Base-by-base conservation (phyloP, 2,329 filamentous ascomycete genomes). In the Cladosporium velox region DNA sequence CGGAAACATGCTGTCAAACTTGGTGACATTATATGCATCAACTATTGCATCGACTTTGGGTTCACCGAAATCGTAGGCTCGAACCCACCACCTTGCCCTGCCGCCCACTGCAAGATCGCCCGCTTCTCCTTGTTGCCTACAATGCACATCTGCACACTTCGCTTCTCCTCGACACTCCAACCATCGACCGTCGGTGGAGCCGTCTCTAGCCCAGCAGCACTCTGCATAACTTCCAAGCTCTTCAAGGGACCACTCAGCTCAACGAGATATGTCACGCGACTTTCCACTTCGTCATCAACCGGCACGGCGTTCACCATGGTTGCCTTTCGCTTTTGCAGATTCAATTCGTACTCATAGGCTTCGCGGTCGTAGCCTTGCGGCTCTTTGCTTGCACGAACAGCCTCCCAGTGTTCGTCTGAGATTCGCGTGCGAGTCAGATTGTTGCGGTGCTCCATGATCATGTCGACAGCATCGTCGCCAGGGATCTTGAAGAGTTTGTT, bases 281-380 rank as follows among this genome's bases (percentile, higher is more conserved):
- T 68, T 3, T 68, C 66, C 8, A 68, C 68, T 5, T 64, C 64
- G 2, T 24, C 41, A 8, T 55, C 52, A 7, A 68, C 67, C 1
- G 73, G 70, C 10, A 69, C 3, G 2, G 66, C 10, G 70, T 71
- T 30, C 35, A 69, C 18, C 63, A 74, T 41, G 55, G 72, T 61
- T 65, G 75, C 57, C 66, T 66, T 67, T 70, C 74, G 69, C 57
- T 73, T 70, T 35, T 72, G 70, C 11, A 78, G 63, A 14, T 72
- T 70, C 2, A 78, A 68, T 30, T 73, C 74, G 52, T 79, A 76
- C 69, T 81, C 79, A 66, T 80, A 81, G 1, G 76, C 74, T 65
- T 80, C 78, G 14, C 75, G 76, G 57, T 79, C 77, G 65, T 77
- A 78, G 15, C 78, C 78, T 28, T 72, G 59, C 0, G 69, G 68